phyloP scores from a whole-genome alignment of 768 basidiomycete species.

The Clavaria fumosa region DNA sequence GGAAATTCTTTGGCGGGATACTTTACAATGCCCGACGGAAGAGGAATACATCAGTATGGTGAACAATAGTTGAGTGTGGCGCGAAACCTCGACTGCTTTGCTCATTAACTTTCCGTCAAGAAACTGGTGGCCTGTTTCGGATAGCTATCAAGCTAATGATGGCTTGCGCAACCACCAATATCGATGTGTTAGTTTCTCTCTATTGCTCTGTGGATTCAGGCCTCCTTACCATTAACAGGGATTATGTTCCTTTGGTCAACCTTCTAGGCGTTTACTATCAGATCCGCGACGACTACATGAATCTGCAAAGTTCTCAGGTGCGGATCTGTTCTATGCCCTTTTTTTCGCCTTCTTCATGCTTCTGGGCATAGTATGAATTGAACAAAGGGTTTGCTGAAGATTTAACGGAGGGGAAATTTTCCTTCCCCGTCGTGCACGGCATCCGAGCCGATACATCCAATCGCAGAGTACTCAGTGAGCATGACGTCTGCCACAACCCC shows the following conservation, averaged over 20 bases:
- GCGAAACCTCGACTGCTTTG: constrained; percentile 1
- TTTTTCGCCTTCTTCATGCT: neutral
- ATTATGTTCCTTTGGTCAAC: constrained; percentile 88
- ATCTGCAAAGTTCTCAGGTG: constrained; percentile 77
- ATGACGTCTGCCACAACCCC: too few relatives aligned
- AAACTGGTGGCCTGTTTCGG: constrained; percentile 87
- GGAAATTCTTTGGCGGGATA: constrained; percentile 90
- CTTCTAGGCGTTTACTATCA: constrained; percentile 92
- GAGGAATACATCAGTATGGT: constrained; percentile 95
- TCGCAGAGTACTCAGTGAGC: constrained; percentile 70
- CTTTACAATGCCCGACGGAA: constrained; percentile 80
- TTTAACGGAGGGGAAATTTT: constrained; percentile 93
- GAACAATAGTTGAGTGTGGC: constrained; percentile 60
- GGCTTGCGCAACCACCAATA: constrained; percentile 59
- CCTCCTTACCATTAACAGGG: constrained; percentile 27
- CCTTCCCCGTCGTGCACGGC: constrained; percentile 87
- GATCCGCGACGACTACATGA: constrained; percentile 96
- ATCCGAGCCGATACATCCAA: constrained; percentile 67
- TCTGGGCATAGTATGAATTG: constrained; percentile 46
- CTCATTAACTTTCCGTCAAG: constrained; percentile 23
- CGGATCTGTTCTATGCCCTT: constrained; percentile 4
- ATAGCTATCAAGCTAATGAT: constrained; percentile 95
- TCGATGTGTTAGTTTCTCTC: constrained; percentile 31
- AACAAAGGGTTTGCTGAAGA: constrained; percentile 90
- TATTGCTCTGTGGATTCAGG: neutral